A percentile compares a stretch with the other conserved stretches of the same genome.
These are phyloP conservation scores for Pythium plurisporium DNA, from an alignment of 352 stramenopile species.

Conservation along the genomic window DNA sequence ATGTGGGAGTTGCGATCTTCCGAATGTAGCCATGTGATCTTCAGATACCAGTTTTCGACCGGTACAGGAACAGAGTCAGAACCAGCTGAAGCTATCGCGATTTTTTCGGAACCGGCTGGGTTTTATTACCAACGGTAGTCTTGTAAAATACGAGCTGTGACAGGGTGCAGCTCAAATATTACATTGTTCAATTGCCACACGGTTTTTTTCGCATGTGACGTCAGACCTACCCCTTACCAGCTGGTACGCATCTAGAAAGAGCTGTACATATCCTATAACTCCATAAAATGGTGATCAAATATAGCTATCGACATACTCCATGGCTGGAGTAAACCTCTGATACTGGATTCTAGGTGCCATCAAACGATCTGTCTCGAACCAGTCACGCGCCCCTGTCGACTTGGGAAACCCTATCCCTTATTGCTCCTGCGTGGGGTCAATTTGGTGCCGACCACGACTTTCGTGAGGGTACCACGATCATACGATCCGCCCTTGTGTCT, in stretches of 20 bases:
- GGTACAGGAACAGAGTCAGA: background rate
- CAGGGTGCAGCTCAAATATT: too few species aligned
- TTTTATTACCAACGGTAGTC: background rate
- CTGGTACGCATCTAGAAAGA: background rate
- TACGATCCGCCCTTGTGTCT: background rate
- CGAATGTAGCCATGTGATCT: too few species aligned
- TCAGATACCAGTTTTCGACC: background rate
- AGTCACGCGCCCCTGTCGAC: background rate
- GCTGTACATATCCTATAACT: background rate
- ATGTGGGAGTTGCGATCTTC: too few species aligned
- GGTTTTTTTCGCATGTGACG: conserved; percentile 11
- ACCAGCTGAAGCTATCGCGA: background rate
- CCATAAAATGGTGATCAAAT: too few species aligned
- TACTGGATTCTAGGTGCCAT: background rate
- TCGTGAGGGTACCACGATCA: too few species aligned
- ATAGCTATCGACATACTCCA: too few species aligned
- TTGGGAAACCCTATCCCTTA: background rate
- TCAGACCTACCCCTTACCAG: conserved; percentile 11
- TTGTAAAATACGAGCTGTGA: too few species aligned
- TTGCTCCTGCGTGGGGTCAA: too few species aligned
- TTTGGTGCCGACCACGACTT: too few species aligned
- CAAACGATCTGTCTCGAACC: background rate
- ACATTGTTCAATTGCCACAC: too few species aligned
- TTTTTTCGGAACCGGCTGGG: background rate
- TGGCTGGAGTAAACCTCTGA: background rate